Base-by-base conservation (phyloP, 2,329 filamentous ascomycete species). In the Aspergillus calidoustus region DNA sequence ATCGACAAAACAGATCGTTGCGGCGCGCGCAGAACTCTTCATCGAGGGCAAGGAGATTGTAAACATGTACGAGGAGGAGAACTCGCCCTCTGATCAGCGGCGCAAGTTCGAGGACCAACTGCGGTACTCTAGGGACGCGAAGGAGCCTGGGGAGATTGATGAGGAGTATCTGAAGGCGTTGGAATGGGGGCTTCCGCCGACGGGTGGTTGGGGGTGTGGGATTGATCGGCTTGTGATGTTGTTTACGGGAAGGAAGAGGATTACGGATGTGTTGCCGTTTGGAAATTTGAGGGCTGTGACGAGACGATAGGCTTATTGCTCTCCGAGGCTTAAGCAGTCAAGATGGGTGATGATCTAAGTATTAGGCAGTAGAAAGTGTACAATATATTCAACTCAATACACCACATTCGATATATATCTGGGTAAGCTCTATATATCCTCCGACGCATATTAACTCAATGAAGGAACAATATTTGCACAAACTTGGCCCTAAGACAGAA, bases 21-120 rank as follows among this genome's bases (percentile, higher is more conserved):
- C 92, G 1, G 91, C 92, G 0, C 89, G 93, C 6, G 91, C 91
- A 0, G 93, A 97, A 77, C 85, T 97, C 23, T 97, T 96, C 78
- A 86, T 96, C 64, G 80, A 87, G 54, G 88, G 90, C 46, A 87
- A 87, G 58, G 95, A 99, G 74, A 84, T 97, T 34, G 92, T 94
- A 63, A 99, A 99, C 77, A 96, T 94, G 81, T 99, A 99, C 76
- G 95, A 99, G 76, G 95, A 99, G 78, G 95, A 99, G 76, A 99
- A 99, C 76, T 91, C 92, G 55, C 95, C 95, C 0, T 88, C 90
- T 57, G 91, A 90, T 70, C 95, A 99, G 79, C 85, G 91, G 50
- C 83, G 86, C 59, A 99, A 99, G 77, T 93, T 99, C 66, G 77
- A 87, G 51, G 84, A 84, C 65, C 87, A 89, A 70, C 72, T 83